phyloP scores from a whole-genome alignment of 768 basidiomycete species.

The Pholiota microspora region DNA sequence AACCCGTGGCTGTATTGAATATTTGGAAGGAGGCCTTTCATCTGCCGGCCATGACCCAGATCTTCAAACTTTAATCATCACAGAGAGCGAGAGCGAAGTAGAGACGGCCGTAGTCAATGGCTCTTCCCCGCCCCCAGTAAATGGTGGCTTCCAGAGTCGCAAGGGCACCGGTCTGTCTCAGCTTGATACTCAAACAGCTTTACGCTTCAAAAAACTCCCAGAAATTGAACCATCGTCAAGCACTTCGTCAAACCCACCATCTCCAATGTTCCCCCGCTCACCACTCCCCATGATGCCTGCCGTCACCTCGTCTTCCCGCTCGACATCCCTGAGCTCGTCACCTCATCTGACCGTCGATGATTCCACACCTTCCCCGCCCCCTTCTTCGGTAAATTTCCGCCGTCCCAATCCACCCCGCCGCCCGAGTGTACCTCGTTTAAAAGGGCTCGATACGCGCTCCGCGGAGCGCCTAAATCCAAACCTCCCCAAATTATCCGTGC shows the following conservation, averaged over 20 bases:
- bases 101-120: conserved; percentile 3
- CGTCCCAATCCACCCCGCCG: conserved; percentile 51
- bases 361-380: conserved; percentile 61
- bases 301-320: conserved; percentile 31
- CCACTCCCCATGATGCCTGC: conserved; percentile 61
- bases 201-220: conserved; percentile 48
- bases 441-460: conserved; percentile 60
- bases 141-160: conserved; percentile 8
- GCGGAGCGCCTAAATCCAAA: conserved; percentile 45
- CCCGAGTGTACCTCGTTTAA: conserved; percentile 63
- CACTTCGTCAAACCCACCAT: conserved; percentile 31
- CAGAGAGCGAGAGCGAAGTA: conserved; percentile 34
- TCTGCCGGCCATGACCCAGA: conserved; percentile 57
- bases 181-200: conserved; percentile 58
- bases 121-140: not conserved
- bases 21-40: conserved; percentile 71
- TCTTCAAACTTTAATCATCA: conserved; percentile 50
- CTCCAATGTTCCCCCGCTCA: conserved; percentile 38
- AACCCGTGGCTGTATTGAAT: conserved; percentile 54
- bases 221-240: conserved; percentile 54
- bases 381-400: conserved; percentile 58
- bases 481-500: conserved; percentile 60
- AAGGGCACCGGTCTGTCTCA: conserved; percentile 58
- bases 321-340: conserved; percentile 10
- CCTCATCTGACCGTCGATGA: conserved; percentile 28